Conservation (phyloP, 108 stramenopile species). For the Conticribra guillardii region DNA sequence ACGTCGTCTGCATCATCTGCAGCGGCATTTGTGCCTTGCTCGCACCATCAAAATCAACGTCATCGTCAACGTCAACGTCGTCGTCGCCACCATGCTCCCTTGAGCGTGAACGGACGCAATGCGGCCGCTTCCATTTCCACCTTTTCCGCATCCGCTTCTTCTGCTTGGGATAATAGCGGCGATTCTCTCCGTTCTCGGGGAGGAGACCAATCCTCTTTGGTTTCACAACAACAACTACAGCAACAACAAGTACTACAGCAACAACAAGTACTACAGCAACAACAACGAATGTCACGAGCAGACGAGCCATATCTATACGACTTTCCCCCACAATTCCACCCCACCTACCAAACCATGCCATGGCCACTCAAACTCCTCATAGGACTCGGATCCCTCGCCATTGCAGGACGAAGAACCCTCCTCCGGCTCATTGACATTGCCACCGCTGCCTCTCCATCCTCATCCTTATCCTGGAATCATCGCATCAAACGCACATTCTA, state of each 20-base stretch:
- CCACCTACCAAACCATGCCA: conserved; percentile 63
- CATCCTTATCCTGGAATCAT: not conserved
- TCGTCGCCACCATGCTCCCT: not conserved
- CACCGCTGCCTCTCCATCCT: not conserved
- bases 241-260: conserved; percentile 8
- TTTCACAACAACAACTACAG: not conserved
- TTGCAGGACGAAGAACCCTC: conserved; percentile 35
- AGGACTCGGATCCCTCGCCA: conserved; percentile 23
- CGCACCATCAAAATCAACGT: not conserved
- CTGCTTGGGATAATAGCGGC: not conserved
- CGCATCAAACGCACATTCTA: not conserved
- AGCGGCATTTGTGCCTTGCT: not conserved
- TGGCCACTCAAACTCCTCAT: conserved; percentile 21
- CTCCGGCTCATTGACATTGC: conserved; percentile 1
- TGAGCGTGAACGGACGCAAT: not conserved
- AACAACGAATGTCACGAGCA: conserved; percentile 11
- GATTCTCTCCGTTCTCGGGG: conserved; percentile 2
- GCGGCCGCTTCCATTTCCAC: not conserved
- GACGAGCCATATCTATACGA: conserved; percentile 69
- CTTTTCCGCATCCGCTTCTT: not conserved
- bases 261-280: conserved; percentile 12
- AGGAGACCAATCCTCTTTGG: conserved; percentile 7
- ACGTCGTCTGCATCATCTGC: conserved; percentile 6
- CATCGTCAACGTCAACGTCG: not conserved
- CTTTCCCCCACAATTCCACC: conserved; percentile 52